Base-by-base conservation (phyloP, 1,139 yeast species). In the Yarrowia galli region DNA sequence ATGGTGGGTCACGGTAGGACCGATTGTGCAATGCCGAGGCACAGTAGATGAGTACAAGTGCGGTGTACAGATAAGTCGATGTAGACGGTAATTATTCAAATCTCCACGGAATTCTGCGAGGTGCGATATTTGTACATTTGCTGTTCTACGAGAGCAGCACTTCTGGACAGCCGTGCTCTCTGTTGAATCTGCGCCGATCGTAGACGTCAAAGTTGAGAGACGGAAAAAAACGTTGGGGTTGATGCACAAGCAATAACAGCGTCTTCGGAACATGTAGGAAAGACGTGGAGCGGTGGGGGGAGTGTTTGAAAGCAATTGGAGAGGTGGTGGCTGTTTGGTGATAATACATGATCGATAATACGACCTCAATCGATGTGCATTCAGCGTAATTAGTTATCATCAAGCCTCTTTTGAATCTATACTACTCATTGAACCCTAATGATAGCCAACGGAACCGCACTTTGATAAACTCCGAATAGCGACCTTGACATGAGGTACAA, bases 11-110 rank as follows among this genome's bases (percentile, higher is more conserved):
- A 12, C 32, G 15, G 15, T 9, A 36, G n/a, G 16, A n/a, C 40
- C 40, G 40, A 36, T 18, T 42, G 16, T n/a, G 45, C 45, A 12
- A 42, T 42, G 48, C 48, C 48, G 48, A 43, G 48, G 48, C 32
- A 28, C 32, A 28, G 7, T 3, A 28, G 32, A 28, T 28, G 32
- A 28, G 32, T 10, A 28, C 32, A 28, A n/a, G 32, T 28, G 8
- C 32, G 32, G 32, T 28, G 32, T 3, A 5, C 8, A 6, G 32
- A 28, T 28, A n/a, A n/a, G n/a, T n/a, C n/a, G 32, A 6, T 28
- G 32, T 28, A 10, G 32, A 28, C 32, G 3, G 28, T 25, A 28
- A 2, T 6, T 28, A 2, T 28, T 5, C 32, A 28, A 5, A n/a
- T n/a, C n/a, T n/a, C 32, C 10, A 3, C 32, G 32, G 8, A 28